Evolutionary conservation across 2,329 filamentous ascomycete genomes (phyloP).

Genomic region (Aspergillus awamori): DNA sequence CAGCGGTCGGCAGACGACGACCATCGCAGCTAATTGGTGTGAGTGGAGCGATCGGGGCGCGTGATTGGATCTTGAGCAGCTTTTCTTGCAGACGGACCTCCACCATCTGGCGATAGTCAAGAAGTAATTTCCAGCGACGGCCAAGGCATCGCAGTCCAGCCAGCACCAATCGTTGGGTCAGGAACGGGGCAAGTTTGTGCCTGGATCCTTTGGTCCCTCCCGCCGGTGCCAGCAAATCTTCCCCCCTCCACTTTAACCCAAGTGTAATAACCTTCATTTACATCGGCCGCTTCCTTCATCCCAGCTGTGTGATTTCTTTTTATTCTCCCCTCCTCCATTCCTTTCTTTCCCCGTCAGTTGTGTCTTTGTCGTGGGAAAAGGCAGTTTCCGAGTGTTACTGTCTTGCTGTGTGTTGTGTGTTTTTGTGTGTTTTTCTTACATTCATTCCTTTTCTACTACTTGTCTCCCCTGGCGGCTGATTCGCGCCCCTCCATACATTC

Average conservation of each 20-base stretch:
- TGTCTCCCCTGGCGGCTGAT: slow-evolving; percentile 4
- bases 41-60: not conserved
- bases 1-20: slow-evolving; percentile 2
- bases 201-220: not conserved
- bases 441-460: slow-evolving; percentile 11
- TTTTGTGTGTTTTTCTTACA: slow-evolving; percentile 9
- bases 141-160: not conserved
- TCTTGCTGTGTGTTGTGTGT: not conserved
- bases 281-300: not conserved
- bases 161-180: not conserved
- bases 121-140: not conserved
- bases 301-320: not conserved
- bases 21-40: slow-evolving; percentile 9
- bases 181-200: not conserved
- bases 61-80: not conserved
- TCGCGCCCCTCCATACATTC: not conserved
- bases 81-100: not conserved
- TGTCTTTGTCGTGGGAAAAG: not conserved
- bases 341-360: not conserved
- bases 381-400: not conserved
- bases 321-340: too few relatives aligned
- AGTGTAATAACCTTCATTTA: not conserved
- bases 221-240: not conserved
- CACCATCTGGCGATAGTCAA: not conserved
- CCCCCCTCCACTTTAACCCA: not conserved